Conservation (phyloP, 169 alveolate species). For the Ophryocystis elektroscirrha region DNA sequence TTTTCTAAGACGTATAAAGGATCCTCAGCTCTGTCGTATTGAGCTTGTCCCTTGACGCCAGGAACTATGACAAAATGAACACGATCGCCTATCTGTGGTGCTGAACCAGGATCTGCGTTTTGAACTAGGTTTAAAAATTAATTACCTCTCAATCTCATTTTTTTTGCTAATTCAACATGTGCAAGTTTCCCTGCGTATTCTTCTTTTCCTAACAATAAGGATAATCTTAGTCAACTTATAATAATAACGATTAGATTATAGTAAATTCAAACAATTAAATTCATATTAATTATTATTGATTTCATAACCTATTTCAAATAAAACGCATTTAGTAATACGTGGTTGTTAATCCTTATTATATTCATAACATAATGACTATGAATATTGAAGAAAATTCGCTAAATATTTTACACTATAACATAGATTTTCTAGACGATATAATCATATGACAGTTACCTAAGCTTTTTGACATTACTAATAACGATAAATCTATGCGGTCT, state of each 20-base stretch:
- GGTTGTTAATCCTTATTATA: no score
- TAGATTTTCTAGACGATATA: conserved; percentile 15
- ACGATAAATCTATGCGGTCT: conserved; percentile 82
- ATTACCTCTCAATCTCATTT: conserved; percentile 62
- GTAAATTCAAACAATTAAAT: no score
- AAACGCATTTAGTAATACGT: no score
- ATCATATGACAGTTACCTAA: conserved; percentile 47
- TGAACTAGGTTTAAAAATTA: conserved; percentile 23
- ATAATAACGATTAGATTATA: no score
- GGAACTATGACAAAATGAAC: conserved; percentile 50
- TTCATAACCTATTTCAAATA: no score
- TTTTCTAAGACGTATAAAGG: conserved; percentile 87
- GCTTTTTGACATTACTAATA: conserved; percentile 86
- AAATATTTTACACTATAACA: no score
- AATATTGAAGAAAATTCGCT: no score
- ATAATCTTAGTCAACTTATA: no score
- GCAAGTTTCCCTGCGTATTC: conserved; percentile 83
- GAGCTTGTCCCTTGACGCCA: conserved; percentile 16
- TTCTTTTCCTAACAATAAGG: conserved; percentile 35
- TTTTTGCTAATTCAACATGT: conserved; percentile 95
- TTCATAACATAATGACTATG: no score
- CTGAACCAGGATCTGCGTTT: conserved; percentile 68
- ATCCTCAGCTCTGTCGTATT: conserved; percentile 93
- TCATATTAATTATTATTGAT: no score
- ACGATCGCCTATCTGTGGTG: conserved; percentile 95